Percentiles rank a stretch among this genome's conserved stretches.
phyloP scores from a whole-genome alignment of 176 grass and related monocot genomes.

The Rhynchospora breviuscula region DNA sequence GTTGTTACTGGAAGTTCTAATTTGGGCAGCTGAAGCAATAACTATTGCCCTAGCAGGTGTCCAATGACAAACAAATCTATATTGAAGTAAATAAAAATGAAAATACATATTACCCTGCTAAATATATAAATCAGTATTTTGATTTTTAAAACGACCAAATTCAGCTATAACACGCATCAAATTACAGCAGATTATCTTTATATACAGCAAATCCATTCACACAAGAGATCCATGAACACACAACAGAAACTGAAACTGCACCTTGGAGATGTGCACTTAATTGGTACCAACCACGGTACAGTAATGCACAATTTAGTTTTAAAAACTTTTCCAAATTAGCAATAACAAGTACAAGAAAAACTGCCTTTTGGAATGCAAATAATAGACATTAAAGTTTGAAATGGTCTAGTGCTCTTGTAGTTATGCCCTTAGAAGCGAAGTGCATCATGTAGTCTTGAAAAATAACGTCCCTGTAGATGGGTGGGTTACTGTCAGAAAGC shows the following conservation, averaged over 20 bases:
- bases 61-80: neutral
- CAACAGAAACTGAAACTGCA: neutral
- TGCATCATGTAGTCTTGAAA: slow-evolving; percentile 27
- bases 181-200: neutral
- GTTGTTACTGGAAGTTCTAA: too few relatives aligned
- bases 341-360: neutral
- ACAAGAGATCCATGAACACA: neutral
- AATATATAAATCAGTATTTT: neutral
- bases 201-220: neutral
- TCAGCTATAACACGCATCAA: neutral
- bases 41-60: neutral
- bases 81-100: neutral
- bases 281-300: neutral
- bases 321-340: neutral
- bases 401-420: slow-evolving; percentile 15
- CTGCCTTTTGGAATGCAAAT: neutral
- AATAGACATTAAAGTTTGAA: slow-evolving; percentile 17
- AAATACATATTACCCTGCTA: neutral
- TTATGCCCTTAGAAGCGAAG: slow-evolving; percentile 15
- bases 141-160: neutral
- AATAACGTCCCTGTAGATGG: slow-evolving; percentile 15
- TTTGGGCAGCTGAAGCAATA: too few relatives aligned
- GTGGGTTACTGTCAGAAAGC: slow-evolving; percentile 20
- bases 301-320: neutral
- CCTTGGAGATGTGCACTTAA: neutral